Evolutionary conservation across 1,284 basidiomycete genomes (phyloP), one percentile per base, ranked within the genome.

Genomic region (Peniophora sp.): DNA sequence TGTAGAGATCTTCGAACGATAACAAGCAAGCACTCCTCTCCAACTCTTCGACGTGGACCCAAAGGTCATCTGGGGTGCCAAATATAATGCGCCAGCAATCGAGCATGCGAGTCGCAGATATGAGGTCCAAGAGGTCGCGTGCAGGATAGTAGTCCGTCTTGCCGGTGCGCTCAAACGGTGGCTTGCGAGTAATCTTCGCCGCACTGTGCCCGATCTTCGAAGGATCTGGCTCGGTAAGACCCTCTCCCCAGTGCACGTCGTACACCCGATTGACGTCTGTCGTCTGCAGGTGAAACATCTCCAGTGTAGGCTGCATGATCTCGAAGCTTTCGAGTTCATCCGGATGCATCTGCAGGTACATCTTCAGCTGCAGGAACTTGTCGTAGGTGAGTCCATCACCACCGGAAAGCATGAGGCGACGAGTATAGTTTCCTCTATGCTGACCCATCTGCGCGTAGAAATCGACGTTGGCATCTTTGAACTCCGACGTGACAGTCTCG

Each of bases 311-410:
- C 41, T 6, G 37, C 41, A 11, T 35, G 17, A 1, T 0, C 11
- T 32, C 47, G 12, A 62, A 55, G 45, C 54, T 58, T 17, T 62
- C 47, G 44, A 65, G 58, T 0, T 50, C 50, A 20, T 62, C 58
- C 0, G 54, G 48, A 39, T 68, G 61, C 36, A 64, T 60, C 42
- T 64, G 64, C 9, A 69, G 56, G 42, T 65, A 63, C 24, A 60
- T 48, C 49, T 66, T 55, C 6, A 69, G 49, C 14, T 62, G 55
- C 2, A 64, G 22, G 14, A 65, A 47, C 49, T 63, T 62, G 49
- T 70, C 58, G 48, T 58, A 69, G 2, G 65, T 67, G 18, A 69
- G 54, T 0, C 67, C 66, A 55, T 70, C 68, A 1, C 68, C 67
- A 14, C 62, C 59, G 11, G 61, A 49, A 10, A 60, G 52, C 23